These are phyloP conservation scores for Lactuca sativa DNA, from an alignment of 129 eudicot species.

Conservation along the genomic window DNA sequence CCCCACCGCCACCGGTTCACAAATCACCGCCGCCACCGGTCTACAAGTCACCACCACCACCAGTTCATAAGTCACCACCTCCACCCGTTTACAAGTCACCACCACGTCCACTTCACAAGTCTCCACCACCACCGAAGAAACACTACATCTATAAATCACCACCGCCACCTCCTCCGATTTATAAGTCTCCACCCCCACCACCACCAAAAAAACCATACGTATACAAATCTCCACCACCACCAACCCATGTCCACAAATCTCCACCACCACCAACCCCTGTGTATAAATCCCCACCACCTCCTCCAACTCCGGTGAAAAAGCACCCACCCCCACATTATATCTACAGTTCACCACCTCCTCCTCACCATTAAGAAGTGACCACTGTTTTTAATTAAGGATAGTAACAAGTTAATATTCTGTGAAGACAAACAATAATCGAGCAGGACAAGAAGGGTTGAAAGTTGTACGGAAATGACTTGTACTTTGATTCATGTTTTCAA, in stretches of 20 bases:
- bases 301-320: background rate
- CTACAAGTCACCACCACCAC: slow-evolving; percentile 26
- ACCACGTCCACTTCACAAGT: slow-evolving; percentile 25
- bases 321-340: slow-evolving; percentile 43
- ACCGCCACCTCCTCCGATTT: slow-evolving; percentile 11
- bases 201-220: slow-evolving; percentile 16
- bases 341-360: slow-evolving; percentile 49
- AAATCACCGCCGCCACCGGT: slow-evolving; percentile 25
- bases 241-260: slow-evolving; percentile 13
- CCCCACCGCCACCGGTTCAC: too few relatives aligned
- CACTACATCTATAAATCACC: slow-evolving; percentile 9
- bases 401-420: background rate
- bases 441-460: slow-evolving; percentile 1
- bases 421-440: background rate
- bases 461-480: slow-evolving; percentile 3
- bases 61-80: slow-evolving; percentile 19
- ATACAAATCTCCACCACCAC: slow-evolving; percentile 24
- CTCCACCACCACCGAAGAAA: slow-evolving; percentile 26
- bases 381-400: background rate
- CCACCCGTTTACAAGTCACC: slow-evolving; percentile 21
- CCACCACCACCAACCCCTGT: slow-evolving; percentile 27
- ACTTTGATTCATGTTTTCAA: slow-evolving; percentile 13
- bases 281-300: slow-evolving; percentile 33
- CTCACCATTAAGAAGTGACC: slow-evolving; percentile 12
- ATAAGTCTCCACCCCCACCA: slow-evolving; percentile 40